Base-by-base conservation (phyloP, 1,284 basidiomycete genomes). In the Entoloma clypeatum region DNA sequence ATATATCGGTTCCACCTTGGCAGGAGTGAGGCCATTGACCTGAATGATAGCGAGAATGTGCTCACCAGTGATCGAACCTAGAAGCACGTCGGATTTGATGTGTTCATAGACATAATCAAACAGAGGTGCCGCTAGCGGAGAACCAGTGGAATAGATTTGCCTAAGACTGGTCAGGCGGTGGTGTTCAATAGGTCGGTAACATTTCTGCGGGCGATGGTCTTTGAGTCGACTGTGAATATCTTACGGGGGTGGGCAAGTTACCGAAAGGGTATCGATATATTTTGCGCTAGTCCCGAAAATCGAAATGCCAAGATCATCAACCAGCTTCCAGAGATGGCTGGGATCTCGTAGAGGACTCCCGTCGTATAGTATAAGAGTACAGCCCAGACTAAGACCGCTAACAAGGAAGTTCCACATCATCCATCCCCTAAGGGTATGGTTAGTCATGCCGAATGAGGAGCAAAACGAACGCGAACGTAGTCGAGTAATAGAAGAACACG, bases 371-470 rank as follows among this genome's bases (percentile, higher is more conserved):
- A 92, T 79, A 13, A 92, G 69, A 6, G 84, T 83, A 48, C 80
- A 81, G 31, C 87, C 88, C 5, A 81, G 62, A 32, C 76, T 72
- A 5, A 93, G 72, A 5, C 77, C 85, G 36, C 78, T 78, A 27
- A 87, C 71, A 28, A 88, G 77, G 60, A 86, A 89, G 59, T 90
- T 87, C 76, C 81, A 87, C 83, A 88, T 87, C 84, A 89, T 87
- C 86, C 86, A 88, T 41, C 84, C 84, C 16, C 82, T 86, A 57
- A 28, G 45, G 44, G 42, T 27, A 36, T 35, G 31, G 35, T 30
- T 37, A 36, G 50, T 33, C 21, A 36, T 43, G 44, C 43, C 36
- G 31, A 28, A 39, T 24, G 34, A 36, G 32, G 27, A 46, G 40
- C 11, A 11, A 13, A 36, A 55, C 46, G 36, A 43, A 48, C 36